phyloP scores from a whole-genome alignment of 495 filamentous ascomycete genomes.

The Pseudomonodictys pantanalensis region DNA sequence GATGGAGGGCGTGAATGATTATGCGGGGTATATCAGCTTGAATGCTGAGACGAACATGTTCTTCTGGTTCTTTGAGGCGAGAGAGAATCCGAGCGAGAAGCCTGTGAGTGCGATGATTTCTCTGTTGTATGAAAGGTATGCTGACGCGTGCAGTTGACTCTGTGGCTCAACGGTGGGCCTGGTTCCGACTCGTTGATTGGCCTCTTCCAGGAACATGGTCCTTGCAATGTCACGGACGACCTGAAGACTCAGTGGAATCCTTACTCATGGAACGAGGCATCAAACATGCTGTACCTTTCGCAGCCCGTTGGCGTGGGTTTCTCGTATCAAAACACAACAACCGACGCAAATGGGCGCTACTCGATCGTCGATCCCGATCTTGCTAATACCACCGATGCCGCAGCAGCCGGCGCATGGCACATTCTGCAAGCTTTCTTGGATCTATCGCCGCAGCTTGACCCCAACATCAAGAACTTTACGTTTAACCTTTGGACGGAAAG shows the following conservation, averaged over 20 bases:
- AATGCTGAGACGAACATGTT: slow-evolving; percentile 28
- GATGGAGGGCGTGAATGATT: slow-evolving; percentile 36
- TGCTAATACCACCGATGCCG: slow-evolving; percentile 50
- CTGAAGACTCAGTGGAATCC: slow-evolving; percentile 55
- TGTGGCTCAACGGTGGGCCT: slow-evolving; percentile 51
- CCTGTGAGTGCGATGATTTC: slow-evolving; percentile 20
- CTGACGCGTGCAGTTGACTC: slow-evolving; percentile 21
- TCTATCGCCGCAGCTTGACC: slow-evolving; percentile 40
- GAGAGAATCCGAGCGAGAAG: slow-evolving; percentile 30
- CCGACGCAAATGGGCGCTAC: slow-evolving; percentile 49
- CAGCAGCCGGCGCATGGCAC: slow-evolving; percentile 45
- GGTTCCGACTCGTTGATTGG: slow-evolving; percentile 66
- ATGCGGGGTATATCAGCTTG: slow-evolving; percentile 34
- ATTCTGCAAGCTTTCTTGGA: slow-evolving; percentile 49
- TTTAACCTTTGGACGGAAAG: slow-evolving; percentile 63
- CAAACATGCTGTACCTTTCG: slow-evolving; percentile 74
- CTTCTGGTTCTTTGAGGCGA: slow-evolving; percentile 38
- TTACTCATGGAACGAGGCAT: slow-evolving; percentile 70
- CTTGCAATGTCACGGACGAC: slow-evolving; percentile 56
- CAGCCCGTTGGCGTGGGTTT: slow-evolving; percentile 65
- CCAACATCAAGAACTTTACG: slow-evolving; percentile 45
- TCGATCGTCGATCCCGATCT: slow-evolving; percentile 39
- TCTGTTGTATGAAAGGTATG: too few species aligned
- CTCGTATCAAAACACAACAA: slow-evolving; percentile 51
- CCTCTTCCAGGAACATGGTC: slow-evolving; percentile 66